Evolutionary conservation across 1,139 yeast genomes (phyloP).

Genomic region (Arxiozyma heterogenica): DNA sequence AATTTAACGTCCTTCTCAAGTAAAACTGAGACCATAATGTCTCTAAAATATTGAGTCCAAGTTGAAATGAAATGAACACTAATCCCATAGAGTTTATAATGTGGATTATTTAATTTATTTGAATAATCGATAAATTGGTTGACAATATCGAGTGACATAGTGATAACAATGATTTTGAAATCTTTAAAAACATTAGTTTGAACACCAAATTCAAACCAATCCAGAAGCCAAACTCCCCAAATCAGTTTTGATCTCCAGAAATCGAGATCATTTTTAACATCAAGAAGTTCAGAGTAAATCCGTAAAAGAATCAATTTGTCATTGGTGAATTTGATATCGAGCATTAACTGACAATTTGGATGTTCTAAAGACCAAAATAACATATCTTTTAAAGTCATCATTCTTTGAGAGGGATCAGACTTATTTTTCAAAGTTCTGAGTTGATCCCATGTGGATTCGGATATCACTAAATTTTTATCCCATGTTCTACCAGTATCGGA

Average conservation of each 20-base stretch:
- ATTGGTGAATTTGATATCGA: constrained; percentile 74
- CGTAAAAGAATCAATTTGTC: constrained; percentile 48
- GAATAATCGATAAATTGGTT: constrained; percentile 30
- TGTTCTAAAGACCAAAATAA: constrained; percentile 49
- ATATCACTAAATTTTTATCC: constrained; percentile 32
- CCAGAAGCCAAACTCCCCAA: constrained; percentile 75
- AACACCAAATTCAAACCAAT: constrained; percentile 49
- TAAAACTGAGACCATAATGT: constrained; percentile 32
- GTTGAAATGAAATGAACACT: constrained; percentile 37
- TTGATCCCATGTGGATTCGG: constrained; percentile 31
- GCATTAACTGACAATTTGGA: constrained; percentile 45
- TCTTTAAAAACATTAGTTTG: constrained; percentile 34
- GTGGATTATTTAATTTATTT: constrained; percentile 29
- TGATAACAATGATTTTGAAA: constrained; percentile 45
- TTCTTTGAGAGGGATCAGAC: constrained; percentile 43
- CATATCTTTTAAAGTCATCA: constrained; percentile 55
- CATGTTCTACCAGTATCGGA: constrained; percentile 32
- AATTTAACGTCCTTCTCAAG: constrained; percentile 41
- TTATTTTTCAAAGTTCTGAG: constrained; percentile 48
- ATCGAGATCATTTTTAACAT: constrained; percentile 40
- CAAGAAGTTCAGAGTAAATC: constrained; percentile 42
- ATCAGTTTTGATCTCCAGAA: constrained; percentile 65
- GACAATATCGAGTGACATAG: constrained; percentile 37
- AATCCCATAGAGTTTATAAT: constrained; percentile 36
- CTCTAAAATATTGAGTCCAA: constrained; percentile 36